These are phyloP conservation scores for Hygrophorus russula DNA, from an alignment of 768 basidiomycete genomes.

Conservation along the genomic window DNA sequence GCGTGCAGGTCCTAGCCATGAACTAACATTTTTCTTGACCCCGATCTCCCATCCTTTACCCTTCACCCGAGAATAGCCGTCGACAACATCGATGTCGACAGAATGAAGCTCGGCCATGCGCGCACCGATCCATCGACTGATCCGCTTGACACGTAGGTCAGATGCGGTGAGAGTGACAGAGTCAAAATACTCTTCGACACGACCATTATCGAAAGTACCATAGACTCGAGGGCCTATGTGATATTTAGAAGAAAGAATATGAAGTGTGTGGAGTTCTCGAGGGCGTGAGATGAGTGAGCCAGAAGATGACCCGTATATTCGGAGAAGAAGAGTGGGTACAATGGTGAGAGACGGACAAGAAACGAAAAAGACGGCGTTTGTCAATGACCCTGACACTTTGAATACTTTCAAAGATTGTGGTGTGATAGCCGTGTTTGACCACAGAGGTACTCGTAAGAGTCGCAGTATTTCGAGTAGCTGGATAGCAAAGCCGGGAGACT, in stretches of 20 bases:
- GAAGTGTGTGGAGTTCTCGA: conserved; percentile 78
- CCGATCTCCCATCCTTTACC: conserved; percentile 46
- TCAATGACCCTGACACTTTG: conserved; percentile 86
- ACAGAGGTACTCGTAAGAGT: conserved; percentile 44
- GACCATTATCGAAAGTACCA: conserved; percentile 93
- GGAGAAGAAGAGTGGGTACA: conserved; percentile 65
- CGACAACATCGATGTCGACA: conserved; percentile 70
- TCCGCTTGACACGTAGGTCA: conserved; percentile 66
- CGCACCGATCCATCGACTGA: conserved; percentile 81
- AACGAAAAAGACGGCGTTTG: conserved; percentile 96
- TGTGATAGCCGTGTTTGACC: conserved; percentile 38
- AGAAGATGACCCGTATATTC: conserved; percentile 88
- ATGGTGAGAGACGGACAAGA: conserved; percentile 48
- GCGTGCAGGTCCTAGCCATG: conserved; percentile 64
- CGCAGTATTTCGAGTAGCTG: conserved; percentile 46
- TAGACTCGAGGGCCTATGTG: conserved; percentile 85
- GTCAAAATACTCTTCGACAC: conserved; percentile 92
- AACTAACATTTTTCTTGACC: conserved; percentile 52
- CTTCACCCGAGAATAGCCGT: conserved; percentile 27
- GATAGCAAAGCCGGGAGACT: conserved; percentile 40
- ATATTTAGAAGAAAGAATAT: conserved; percentile 81
- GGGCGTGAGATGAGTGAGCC: conserved; percentile 79
- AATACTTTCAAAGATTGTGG: conserved; percentile 45
- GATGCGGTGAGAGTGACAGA: conserved; percentile 67
- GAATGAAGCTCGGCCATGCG: conserved; percentile 95